A percentile compares a stretch with the other conserved stretches of the same genome.
phyloP scores from a whole-genome alignment of 148 eudicot species.

The Drosera capensis region DNA sequence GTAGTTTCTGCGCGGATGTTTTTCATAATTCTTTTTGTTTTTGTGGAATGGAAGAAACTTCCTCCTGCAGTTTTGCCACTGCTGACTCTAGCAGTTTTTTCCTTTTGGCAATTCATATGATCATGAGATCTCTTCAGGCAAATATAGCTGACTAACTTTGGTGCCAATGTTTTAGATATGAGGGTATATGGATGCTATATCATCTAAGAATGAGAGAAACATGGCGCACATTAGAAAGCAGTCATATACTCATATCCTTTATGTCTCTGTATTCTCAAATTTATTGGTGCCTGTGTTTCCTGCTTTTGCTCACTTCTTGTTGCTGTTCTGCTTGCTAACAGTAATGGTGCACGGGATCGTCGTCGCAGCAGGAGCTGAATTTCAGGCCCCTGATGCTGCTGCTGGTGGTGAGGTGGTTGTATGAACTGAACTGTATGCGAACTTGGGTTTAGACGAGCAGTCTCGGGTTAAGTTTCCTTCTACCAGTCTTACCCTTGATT shows the following conservation, averaged over 20 bases:
- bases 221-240: no score
- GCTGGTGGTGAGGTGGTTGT: slow-evolving; percentile 28
- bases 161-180: no score
- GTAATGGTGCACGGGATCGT: slow-evolving; percentile 70
- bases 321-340: slow-evolving; percentile 12
- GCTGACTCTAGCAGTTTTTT: no score
- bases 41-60: no score
- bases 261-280: neutral
- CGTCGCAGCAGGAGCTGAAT: slow-evolving; percentile 88
- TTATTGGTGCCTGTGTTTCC: neutral
- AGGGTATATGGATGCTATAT: no score
- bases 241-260: neutral
- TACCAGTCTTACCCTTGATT: slow-evolving; percentile 25
- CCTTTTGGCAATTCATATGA: no score
- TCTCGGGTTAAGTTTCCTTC: slow-evolving; percentile 60
- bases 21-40: no score
- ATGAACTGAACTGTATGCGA: slow-evolving; percentile 36
- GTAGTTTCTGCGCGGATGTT: no score
- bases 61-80: no score
- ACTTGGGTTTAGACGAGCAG: slow-evolving; percentile 44
- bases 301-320: neutral
- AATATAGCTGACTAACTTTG: no score
- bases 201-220: no score
- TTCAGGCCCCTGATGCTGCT: slow-evolving; percentile 9
- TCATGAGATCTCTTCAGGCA: no score